A percentile compares a stretch with the other conserved stretches of the same genome.
These are phyloP conservation scores for Neurospora cerealis DNA, from an alignment of 495 filamentous ascomycete genomes.

Conservation along the genomic window DNA sequence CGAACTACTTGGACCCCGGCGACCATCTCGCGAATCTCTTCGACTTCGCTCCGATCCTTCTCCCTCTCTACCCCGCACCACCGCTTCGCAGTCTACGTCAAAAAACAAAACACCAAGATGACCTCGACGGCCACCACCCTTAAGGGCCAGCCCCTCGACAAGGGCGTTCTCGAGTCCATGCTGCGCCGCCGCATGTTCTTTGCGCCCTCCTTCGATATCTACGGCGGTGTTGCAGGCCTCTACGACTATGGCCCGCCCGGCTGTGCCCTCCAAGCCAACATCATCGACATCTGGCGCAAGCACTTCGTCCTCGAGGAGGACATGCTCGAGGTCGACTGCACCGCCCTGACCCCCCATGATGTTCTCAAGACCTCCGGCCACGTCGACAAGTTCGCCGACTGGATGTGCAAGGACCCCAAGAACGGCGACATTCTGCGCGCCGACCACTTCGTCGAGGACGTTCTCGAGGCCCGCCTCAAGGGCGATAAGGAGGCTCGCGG, in stretches of 20 bases:
- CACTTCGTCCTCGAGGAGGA: constrained; percentile 82
- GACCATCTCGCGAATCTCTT: constrained; percentile 5
- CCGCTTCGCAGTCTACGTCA: constrained; percentile 1
- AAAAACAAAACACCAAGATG: constrained; percentile 34
- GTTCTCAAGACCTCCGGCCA: constrained; percentile 95
- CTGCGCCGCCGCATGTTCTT: constrained; percentile 85
- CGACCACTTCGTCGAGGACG: constrained; percentile 91
- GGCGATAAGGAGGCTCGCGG: constrained; percentile 70
- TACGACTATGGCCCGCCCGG: constrained; percentile 82
- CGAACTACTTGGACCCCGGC: background rate
- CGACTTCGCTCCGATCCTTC: constrained; percentile 8
- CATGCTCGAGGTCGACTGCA: constrained; percentile 85
- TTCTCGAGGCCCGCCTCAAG: constrained; percentile 74
- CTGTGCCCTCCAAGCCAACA: constrained; percentile 69
- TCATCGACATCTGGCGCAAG: constrained; percentile 87
- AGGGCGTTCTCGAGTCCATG: constrained; percentile 66
- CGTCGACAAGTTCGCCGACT: constrained; percentile 96
- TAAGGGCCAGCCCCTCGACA: constrained; percentile 82
- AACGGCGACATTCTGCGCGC: constrained; percentile 93
- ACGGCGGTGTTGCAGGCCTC: constrained; percentile 76
- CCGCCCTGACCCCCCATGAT: constrained; percentile 74
- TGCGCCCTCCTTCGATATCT: constrained; percentile 90
- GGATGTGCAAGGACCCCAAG: constrained; percentile 99
- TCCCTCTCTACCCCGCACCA: constrained; percentile 11
- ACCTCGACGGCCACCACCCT: constrained; percentile 56